Percentiles rank a stretch among this genome's conserved stretches.
Evolutionary conservation across 116 monocot species (phyloP).

Genomic region (Papilionanthe hybrid): DNA sequence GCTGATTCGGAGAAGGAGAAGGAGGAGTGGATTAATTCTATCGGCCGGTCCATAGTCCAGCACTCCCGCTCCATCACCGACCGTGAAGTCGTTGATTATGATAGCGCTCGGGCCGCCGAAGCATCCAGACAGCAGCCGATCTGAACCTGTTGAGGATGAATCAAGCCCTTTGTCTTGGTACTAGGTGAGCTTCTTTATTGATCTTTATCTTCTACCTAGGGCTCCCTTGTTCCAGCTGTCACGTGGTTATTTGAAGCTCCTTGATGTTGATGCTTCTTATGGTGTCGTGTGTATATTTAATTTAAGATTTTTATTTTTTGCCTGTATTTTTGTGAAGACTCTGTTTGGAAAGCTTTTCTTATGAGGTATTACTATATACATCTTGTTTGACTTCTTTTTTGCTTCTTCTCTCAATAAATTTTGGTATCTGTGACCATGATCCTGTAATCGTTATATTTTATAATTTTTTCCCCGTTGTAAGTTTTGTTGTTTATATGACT

Average conservation of each 20-base stretch:
- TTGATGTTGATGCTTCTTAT: background rate
- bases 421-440: background rate
- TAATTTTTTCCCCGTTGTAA: background rate
- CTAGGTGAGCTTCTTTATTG: conserved; percentile 2
- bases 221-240: background rate
- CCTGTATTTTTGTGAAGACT: background rate
- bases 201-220: background rate
- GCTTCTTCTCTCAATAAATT: background rate
- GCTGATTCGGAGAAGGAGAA: conserved; percentile 99
- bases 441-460: background rate
- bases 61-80: conserved; percentile 89
- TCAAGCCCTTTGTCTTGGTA: background rate
- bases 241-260: background rate
- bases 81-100: conserved; percentile 86
- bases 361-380: background rate
- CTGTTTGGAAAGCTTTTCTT: background rate
- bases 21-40: conserved; percentile 99
- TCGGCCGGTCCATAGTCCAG: conserved; percentile 96
- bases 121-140: background rate
- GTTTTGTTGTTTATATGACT: too few species aligned
- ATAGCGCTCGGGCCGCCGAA: conserved; percentile 20
- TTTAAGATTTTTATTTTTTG: conserved; percentile 7
- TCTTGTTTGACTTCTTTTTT: background rate
- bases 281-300: background rate
- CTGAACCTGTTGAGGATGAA: background rate